Evolutionary conservation across 257 asterid species (phyloP), one percentile per base, ranked within the genome.

Genomic region (Solanum bukasovii): DNA sequence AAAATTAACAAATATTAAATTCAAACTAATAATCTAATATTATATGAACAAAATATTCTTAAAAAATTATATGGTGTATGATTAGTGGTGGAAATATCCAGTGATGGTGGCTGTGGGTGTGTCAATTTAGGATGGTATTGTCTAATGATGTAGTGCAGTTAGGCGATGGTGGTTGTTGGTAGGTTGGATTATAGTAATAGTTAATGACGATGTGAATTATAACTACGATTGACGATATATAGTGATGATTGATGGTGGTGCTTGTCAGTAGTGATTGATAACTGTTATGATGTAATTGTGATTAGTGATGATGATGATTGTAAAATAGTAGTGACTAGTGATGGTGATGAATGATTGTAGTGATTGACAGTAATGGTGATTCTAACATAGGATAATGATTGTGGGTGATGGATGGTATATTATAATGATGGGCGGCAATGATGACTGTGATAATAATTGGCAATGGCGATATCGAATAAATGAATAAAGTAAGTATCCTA

Each of bases 361-460:
- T 6, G 8, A 6, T 14, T 27, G 74, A 27, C 10, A 67, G 1
- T 14, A 1, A 68, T 27, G 10, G 0, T 27, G 0, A 67, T 67
- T 25, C 34, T 67, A 67, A 67, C 7, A 0, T 3, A 11, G 5
- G 1, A 13, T 27, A 7, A 9, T 68, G 2, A 13, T 65, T 63
- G 72, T 10, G 72, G 4, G 2, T 65, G 0, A 0, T 29, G 4
- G 0, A 0, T 29, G 4, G 0, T 68, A 13, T 2, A 29, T 70
- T 18, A 3, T 14, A 13, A 6, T 14, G 77, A 1, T 70, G 12
- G 2, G 0, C 5, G 12, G 1, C 1, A 70, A 14, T 4, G 10
- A 70, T 3, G 23, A 1, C 0, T 6, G 2, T 68, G 3, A 70
- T 70, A 70, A 70, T 6, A 29, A 20, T 6, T 11, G 38, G 6